Conservation (phyloP, 2,329 filamentous ascomycete species). For the Cercospora citrullina region DNA sequence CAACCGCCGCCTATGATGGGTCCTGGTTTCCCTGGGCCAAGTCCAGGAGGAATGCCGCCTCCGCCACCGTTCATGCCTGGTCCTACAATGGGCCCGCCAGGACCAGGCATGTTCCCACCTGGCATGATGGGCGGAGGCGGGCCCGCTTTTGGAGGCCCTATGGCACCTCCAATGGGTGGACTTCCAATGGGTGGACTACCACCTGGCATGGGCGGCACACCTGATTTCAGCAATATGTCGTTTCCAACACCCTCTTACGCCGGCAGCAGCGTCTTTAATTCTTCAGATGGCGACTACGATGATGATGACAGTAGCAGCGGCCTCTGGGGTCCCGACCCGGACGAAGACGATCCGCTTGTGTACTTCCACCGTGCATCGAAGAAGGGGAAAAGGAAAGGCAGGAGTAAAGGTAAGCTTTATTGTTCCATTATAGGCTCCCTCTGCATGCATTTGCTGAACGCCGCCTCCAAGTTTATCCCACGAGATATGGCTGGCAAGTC, state of each 20-base stretch:
- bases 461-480: background rate
- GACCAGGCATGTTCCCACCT: background rate
- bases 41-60: background rate
- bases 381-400: background rate
- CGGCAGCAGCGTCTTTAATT: background rate
- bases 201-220: background rate
- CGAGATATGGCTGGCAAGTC: background rate
- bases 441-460: background rate
- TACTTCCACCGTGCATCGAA: background rate
- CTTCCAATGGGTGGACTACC: background rate
- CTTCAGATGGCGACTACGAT: background rate
- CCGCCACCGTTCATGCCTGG: background rate
- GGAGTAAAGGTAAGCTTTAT: slow-evolving; percentile 4
- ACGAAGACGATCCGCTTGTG: slow-evolving; percentile 6
- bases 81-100: background rate
- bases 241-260: background rate
- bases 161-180: background rate
- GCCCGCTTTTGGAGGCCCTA: background rate
- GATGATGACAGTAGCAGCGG: background rate
- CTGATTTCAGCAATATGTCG: background rate
- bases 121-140: background rate
- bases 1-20: background rate
- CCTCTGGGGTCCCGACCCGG: slow-evolving; percentile 18
- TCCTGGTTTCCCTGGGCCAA: background rate
- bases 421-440: background rate